phyloP scores from a whole-genome alignment of 148 eudicot species.

The Rhododendron mucronatum region DNA sequence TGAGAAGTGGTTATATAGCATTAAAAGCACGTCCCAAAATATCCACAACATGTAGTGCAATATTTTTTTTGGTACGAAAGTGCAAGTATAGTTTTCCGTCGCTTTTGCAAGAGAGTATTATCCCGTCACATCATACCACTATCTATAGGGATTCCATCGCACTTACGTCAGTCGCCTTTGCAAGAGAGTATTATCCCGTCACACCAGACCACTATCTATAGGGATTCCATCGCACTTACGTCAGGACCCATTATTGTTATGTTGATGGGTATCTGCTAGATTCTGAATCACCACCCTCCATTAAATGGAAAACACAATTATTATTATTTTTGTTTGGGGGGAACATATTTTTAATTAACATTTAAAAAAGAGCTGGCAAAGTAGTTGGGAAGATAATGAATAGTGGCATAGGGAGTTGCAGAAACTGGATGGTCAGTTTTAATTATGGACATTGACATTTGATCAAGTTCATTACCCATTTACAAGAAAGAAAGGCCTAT shows the following conservation, averaged over 20 bases:
- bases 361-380: neutral
- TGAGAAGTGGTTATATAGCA: slow-evolving; percentile 12
- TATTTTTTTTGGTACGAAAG: no score
- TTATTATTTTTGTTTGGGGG: neutral
- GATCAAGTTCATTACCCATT: neutral
- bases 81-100: no score
- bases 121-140: no score
- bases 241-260: neutral
- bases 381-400: slow-evolving; percentile 17
- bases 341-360: neutral
- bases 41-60: neutral
- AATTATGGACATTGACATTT: neutral
- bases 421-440: neutral
- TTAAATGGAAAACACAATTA: neutral
- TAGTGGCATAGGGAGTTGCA: slow-evolving; percentile 16
- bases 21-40: neutral
- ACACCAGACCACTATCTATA: no score
- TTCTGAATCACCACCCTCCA: neutral
- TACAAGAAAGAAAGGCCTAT: neutral
- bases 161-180: no score
- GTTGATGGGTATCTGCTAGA: neutral
- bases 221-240: neutral
- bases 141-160: no score
- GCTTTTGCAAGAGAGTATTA: no score
- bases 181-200: neutral